These are phyloP conservation scores for Candida sakaeoensis DNA, from an alignment of 805 yeast genomes.

Conservation along the genomic window DNA sequence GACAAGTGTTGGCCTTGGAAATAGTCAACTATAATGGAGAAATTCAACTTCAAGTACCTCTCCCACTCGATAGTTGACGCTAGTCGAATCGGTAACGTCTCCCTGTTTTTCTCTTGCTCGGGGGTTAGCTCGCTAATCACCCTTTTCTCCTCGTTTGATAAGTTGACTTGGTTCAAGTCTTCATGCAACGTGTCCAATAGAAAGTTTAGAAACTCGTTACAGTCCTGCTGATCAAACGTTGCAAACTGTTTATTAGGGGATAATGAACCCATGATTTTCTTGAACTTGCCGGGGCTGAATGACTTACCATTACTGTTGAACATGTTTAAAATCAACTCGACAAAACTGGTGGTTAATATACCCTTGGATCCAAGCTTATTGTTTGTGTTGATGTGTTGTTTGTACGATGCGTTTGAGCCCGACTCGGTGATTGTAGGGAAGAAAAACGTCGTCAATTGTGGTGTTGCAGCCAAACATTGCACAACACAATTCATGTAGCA, in stretches of 20 bases:
- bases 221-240: conserved; percentile 76
- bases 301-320: conserved; percentile 42
- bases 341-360: conserved; percentile 65
- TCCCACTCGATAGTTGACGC: conserved; percentile 95
- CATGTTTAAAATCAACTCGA: conserved; percentile 54
- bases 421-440: conserved; percentile 31
- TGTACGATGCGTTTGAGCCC: conserved; percentile 44
- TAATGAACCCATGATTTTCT: conserved; percentile 61
- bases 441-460: conserved; percentile 60
- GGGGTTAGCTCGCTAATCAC: conserved; percentile 44
- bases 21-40: conserved; percentile 73
- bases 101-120: conserved; percentile 71
- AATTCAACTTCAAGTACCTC: conserved; percentile 71
- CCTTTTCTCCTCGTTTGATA: conserved; percentile 28
- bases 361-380: conserved; percentile 83
- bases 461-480: conserved; percentile 81
- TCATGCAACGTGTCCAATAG: conserved; percentile 77
- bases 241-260: conserved; percentile 58
- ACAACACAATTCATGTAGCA: conserved; percentile 89
- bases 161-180: conserved; percentile 62
- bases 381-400: conserved; percentile 63
- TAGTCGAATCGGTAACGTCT: conserved; percentile 65
- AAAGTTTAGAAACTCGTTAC: conserved; percentile 76
- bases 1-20: conserved; percentile 89
- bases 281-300: conserved; percentile 62